Evolutionary conservation across 164 flowering plant genomes (phyloP).

Genomic region (Echeveria elegans): DNA sequence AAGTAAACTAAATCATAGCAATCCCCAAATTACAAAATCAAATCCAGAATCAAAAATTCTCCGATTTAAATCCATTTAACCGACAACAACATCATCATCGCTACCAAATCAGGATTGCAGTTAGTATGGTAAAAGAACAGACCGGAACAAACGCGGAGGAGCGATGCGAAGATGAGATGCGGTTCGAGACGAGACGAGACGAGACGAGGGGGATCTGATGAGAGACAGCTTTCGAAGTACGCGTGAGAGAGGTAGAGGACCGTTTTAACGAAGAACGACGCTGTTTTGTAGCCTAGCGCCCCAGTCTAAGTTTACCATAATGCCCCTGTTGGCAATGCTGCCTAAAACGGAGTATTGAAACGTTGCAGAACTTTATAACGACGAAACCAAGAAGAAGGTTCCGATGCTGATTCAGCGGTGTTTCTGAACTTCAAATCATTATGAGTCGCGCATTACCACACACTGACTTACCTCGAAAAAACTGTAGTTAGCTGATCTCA

Average conservation of each 20-base stretch:
- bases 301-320: not conserved
- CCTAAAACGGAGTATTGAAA: too few species aligned
- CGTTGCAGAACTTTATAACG: too few species aligned
- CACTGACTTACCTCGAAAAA: constrained; percentile 11
- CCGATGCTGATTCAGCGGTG: not conserved
- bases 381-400: too few species aligned
- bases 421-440: not conserved
- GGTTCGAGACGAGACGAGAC: not conserved
- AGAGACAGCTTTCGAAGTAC: too few species aligned
- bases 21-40: not conserved
- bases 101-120: too few species aligned
- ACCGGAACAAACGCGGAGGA: not conserved
- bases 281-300: not conserved
- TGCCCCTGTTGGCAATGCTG: too few species aligned
- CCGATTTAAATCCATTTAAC: too few species aligned
- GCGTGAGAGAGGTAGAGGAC: too few species aligned
- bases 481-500: constrained; percentile 12
- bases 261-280: too few species aligned
- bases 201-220: not conserved
- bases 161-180: not conserved
- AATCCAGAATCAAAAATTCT: too few species aligned
- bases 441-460: constrained; percentile 4
- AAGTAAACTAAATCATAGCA: too few species aligned
- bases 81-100: not conserved
- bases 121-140: too few species aligned